Evolutionary conservation across 331 rosid species (phyloP), one percentile per base, ranked within the genome.

Genomic region (Malus hybrid): DNA sequence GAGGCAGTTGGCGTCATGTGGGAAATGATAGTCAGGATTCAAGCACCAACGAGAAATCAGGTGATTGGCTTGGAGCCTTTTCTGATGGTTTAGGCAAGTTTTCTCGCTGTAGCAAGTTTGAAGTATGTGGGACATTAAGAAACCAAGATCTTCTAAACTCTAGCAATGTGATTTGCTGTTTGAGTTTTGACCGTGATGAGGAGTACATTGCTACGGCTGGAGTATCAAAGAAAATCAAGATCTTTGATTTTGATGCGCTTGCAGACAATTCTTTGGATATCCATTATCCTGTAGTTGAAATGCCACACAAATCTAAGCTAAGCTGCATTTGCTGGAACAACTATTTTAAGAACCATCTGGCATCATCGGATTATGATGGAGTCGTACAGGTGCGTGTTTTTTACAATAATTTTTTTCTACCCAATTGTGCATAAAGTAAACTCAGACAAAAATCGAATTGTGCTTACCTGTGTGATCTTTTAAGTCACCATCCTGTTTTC

Each of bases 281-380:
- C 26, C 94, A 89, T 75, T 89, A 89, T 63, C 97, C 97, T 2
- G 77, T 87, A 13, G 92, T 81, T 77, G 94, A 91, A 87, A 87
- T 91, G 87, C 72, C 88, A 33, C 86, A 84, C 78, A 83, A 83
- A 80, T 91, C 97, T 11, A 87, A 77, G 82, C 87, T 91, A 61
- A 91, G 89, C 72, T 81, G 87, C 72, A 82, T 91, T 29, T 87
- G 90, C 80, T 91, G 94, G 96, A 91, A 84, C 76, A 79, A 82
- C 80, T 87, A 82, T 67, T 75, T 91, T 62, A 88, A 84, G 80
- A 89, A 82, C 79, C 85, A 87, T 74, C 79, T 91, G 30, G 94
- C 94, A 39, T 87, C 97, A 76, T 78, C 92, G 26, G 90, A 89
- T 71, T 87, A 87, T 76, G 94, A 91, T 68, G 97, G 97, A 50